Evolutionary conservation across 176 grass and related monocot species (phyloP), one percentile per base, ranked within the genome.

Genomic region (Melocanna baccifera): DNA sequence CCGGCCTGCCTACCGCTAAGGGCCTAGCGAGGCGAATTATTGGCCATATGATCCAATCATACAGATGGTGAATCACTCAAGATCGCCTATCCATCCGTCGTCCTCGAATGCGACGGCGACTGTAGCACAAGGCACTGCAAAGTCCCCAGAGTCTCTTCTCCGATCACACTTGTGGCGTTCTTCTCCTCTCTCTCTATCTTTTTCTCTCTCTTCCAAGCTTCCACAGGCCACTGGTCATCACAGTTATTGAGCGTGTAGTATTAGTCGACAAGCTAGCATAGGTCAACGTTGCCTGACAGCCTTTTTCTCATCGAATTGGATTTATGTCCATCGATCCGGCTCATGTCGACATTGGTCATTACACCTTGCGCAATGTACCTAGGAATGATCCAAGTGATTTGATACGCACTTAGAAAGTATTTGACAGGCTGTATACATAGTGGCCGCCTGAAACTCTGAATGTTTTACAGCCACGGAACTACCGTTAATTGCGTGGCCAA

Each of bases 261-360:
- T 20, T 53, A 42, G 73, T 12, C 64, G 73, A 72, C 6, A 55
- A 32, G 75, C 23, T 4, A 64, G 64, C 18, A 22, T 78, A 84
- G 82, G 87, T 76, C 87, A 77, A 81, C 77, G 40, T 74, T 84
- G 75, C 18, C 53, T 37, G 56, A 9, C 1, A 12, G 10, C 57
- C 72, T 67, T 78, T 78, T 41, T 40, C 29, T 16, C 30, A 37
- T 53, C 76, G 0, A 42, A 15, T 65, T 30, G 59, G 26, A 47
- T 48, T 48, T 14, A 30, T 11, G 12, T 12, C 40, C 36, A 78
- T 39, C 73, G 12, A 69, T 34, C 53, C 26, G 28, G n/a, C 20
- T 7, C 76, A 69, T 81, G 76, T 89, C 81, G 62, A 69, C 82
- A 81, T 85, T 81, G 41, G 51, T 76, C 50, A 52, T 58, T 51